Conservation (phyloP, 2,329 filamentous ascomycete genomes). For the Emmonsiellopsis sp. region DNA sequence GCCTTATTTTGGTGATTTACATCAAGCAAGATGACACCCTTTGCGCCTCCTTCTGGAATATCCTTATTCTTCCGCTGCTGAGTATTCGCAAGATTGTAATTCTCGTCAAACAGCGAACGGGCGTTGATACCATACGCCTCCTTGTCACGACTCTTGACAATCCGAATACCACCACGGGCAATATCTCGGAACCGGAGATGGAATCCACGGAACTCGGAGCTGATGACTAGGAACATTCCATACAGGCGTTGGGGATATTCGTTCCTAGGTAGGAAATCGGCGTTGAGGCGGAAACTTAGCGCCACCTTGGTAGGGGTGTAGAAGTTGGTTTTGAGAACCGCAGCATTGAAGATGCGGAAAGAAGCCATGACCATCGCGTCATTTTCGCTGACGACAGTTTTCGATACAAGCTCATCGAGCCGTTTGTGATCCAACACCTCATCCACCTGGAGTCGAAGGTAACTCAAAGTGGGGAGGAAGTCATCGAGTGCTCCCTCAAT, state of each 20-base stretch:
- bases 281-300: slow-evolving; percentile 85
- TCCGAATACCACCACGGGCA: slow-evolving; percentile 91
- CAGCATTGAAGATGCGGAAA: slow-evolving; percentile 90
- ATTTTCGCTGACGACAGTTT: slow-evolving; percentile 82
- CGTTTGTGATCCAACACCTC: slow-evolving; percentile 67
- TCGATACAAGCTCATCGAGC: slow-evolving; percentile 68
- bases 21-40: slow-evolving; percentile 93
- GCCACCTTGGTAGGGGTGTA: slow-evolving; percentile 98
- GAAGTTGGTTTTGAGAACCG: slow-evolving; percentile 92
- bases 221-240: slow-evolving; percentile 98
- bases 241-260: slow-evolving; percentile 93
- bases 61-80: slow-evolving; percentile 99
- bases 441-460: slow-evolving; percentile 56
- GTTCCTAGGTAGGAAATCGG: slow-evolving; percentile 70
- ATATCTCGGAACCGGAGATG: slow-evolving; percentile 97
- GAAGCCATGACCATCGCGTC: slow-evolving; percentile 97
- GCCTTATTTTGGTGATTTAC: slow-evolving; percentile 90
- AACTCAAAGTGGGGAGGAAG: slow-evolving; percentile 62
- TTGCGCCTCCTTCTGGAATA: slow-evolving; percentile 94
- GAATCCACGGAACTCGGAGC: slow-evolving; percentile 92
- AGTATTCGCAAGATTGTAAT: slow-evolving; percentile 95
- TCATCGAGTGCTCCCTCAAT: slow-evolving; percentile 53
- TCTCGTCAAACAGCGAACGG: slow-evolving; percentile 93
- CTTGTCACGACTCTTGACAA: slow-evolving; percentile 94
- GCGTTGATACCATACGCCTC: slow-evolving; percentile 96